Conservation (phyloP, 441 rosid genomes). For the Mallotus japonicus region DNA sequence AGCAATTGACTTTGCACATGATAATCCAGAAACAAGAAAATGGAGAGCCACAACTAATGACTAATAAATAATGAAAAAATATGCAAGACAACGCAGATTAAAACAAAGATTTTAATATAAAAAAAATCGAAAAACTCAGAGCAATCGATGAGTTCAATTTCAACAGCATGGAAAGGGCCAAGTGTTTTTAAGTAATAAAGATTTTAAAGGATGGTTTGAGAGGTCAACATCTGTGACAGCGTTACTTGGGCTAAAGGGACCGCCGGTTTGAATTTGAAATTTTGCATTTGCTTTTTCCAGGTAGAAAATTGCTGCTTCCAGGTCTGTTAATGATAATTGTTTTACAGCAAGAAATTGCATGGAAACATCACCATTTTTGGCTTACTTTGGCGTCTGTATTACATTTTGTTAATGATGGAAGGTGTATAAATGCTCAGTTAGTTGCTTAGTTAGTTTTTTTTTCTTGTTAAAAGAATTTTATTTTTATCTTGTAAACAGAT, state of each 20-base stretch:
- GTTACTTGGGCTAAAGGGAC: neutral
- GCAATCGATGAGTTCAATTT: neutral
- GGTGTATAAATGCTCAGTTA: too few species aligned
- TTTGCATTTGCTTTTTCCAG: neutral
- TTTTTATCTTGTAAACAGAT: neutral
- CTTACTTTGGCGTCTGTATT: too few species aligned
- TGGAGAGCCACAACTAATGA: too few species aligned
- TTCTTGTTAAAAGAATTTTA: too few species aligned
- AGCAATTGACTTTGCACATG: neutral
- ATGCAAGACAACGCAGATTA: constrained; percentile 12
- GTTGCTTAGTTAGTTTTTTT: too few species aligned
- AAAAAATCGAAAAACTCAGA: neutral
- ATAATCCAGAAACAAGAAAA: neutral
- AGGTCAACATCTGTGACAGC: constrained; percentile 5
- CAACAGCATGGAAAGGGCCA: too few species aligned
- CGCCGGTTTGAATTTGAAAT: neutral
- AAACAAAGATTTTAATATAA: neutral
- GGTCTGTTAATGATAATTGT: neutral
- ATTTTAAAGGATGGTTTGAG: too few species aligned
- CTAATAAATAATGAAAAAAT: neutral
- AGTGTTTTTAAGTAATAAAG: too few species aligned
- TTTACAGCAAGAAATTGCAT: too few species aligned
- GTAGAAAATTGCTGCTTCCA: neutral
- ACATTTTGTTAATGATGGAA: too few species aligned
- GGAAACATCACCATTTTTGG: too few species aligned